Evolutionary conservation across 1,284 basidiomycete species (phyloP).

Genomic region (Crepidotus sp.): DNA sequence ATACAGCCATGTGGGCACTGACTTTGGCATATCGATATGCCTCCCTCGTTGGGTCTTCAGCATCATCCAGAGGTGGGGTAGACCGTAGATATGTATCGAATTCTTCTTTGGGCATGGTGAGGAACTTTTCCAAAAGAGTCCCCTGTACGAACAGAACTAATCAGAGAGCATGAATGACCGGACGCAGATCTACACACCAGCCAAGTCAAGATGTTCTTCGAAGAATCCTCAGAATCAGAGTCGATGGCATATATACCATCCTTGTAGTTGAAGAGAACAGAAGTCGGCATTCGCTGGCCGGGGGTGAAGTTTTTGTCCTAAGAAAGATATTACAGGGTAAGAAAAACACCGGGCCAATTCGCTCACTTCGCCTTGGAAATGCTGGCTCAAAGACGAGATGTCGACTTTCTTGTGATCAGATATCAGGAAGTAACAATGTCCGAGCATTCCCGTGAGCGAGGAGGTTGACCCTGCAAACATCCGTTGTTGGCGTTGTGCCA

Average conservation of each 20-base stretch:
- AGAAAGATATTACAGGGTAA: not conserved
- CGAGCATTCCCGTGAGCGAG: conserved; percentile 78
- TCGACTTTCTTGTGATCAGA: conserved; percentile 59
- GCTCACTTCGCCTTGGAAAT: conserved; percentile 57
- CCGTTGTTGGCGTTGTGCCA: conserved; percentile 54
- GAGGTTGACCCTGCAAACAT: conserved; percentile 86
- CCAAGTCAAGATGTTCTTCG: conserved; percentile 73
- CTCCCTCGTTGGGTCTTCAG: conserved; percentile 41
- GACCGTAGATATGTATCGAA: conserved; percentile 59
- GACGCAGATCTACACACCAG: conserved; percentile 45
- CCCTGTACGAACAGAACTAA: conserved; percentile 43
- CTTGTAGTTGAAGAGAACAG: conserved; percentile 57
- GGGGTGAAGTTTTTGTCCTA: conserved; percentile 65
- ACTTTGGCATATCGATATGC: conserved; percentile 80
- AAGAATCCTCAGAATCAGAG: conserved; percentile 45
- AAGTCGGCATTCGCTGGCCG: conserved; percentile 75
- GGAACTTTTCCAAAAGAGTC: conserved; percentile 81
- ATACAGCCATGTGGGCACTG: conserved; percentile 24
- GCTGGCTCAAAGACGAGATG: conserved; percentile 44
- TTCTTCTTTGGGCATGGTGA: conserved; percentile 61
- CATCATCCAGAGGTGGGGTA: conserved; percentile 28
- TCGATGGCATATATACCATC: conserved; percentile 78
- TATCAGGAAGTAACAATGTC: conserved; percentile 84
- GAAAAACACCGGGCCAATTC: not conserved
- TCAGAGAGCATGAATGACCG: not conserved